Conservation (phyloP, 768 basidiomycete genomes). For the Lepiota subincarnata region DNA sequence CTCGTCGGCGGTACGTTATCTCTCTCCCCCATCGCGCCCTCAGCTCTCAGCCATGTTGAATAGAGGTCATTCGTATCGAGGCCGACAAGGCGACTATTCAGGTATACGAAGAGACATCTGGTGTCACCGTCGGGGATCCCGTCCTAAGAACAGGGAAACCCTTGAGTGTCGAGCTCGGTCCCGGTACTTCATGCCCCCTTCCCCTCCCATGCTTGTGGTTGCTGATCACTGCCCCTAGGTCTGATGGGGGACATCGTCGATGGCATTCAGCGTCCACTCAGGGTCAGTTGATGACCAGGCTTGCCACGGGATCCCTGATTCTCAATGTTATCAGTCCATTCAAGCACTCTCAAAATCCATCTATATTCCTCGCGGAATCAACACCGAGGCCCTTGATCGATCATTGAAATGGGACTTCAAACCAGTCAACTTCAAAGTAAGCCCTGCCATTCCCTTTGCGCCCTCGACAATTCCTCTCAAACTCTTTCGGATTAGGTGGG, state of each 20-base stretch:
- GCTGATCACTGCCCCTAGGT: slow-evolving; percentile 43
- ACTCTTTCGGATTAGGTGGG: slow-evolving; percentile 56
- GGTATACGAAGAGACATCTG: slow-evolving; percentile 99
- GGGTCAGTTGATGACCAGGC: slow-evolving; percentile 44
- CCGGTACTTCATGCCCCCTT: slow-evolving; percentile 53
- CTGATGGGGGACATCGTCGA: slow-evolving; percentile 99
- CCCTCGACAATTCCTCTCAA: background rate
- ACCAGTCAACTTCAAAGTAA: slow-evolving; percentile 73
- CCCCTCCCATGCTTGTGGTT: background rate
- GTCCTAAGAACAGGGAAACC: slow-evolving; percentile 97
- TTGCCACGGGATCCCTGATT: background rate
- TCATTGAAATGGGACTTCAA: slow-evolving; percentile 92
- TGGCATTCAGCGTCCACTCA: slow-evolving; percentile 90
- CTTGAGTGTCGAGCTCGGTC: slow-evolving; percentile 94
- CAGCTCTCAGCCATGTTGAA: background rate
- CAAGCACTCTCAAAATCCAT: slow-evolving; percentile 98
- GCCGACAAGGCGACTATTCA: slow-evolving; percentile 98
- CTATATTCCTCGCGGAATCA: slow-evolving; percentile 98
- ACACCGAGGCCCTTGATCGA: slow-evolving; percentile 91
- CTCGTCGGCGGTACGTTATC: slow-evolving; percentile 83
- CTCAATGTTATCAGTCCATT: slow-evolving; percentile 54
- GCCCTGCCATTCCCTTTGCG: slow-evolving; percentile 5
- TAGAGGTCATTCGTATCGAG: slow-evolving; percentile 99
- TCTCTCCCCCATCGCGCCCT: background rate
- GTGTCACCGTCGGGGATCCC: slow-evolving; percentile 98